Conservation (phyloP, 768 basidiomycete genomes). For the Pleurotus pulmonarius region DNA sequence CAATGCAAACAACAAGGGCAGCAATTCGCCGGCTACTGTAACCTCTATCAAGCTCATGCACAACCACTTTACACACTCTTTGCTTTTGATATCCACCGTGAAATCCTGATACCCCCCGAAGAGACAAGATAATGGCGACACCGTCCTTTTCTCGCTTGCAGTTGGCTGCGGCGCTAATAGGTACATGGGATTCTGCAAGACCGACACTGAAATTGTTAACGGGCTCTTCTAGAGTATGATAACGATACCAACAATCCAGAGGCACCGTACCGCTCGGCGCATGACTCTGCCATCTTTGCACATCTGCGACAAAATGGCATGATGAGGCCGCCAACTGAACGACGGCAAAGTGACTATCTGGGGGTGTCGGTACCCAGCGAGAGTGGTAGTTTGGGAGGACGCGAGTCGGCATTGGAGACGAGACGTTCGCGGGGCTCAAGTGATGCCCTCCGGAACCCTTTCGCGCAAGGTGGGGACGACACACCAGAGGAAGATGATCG, state of each 20-base stretch:
- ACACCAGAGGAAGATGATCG: slow-evolving; percentile 51
- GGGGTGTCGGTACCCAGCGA: slow-evolving; percentile 67
- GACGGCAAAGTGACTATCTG: slow-evolving; percentile 63
- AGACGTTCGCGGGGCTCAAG: slow-evolving; percentile 55
- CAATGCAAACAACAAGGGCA: no score
- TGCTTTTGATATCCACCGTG: background rate
- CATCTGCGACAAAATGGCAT: slow-evolving; percentile 61
- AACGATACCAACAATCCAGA: slow-evolving; percentile 74
- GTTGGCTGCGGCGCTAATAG: slow-evolving; percentile 81
- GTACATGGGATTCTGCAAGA: slow-evolving; percentile 30
- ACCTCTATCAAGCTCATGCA: background rate
- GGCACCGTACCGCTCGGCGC: slow-evolving; percentile 58
- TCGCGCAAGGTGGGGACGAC: slow-evolving; percentile 50
- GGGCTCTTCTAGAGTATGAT: slow-evolving; percentile 68
- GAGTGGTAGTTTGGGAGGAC: slow-evolving; percentile 38
- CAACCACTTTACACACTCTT: background rate
- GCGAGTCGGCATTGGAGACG: slow-evolving; percentile 45
- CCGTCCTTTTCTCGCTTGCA: slow-evolving; percentile 77
- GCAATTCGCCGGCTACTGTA: background rate
- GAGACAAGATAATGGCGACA: slow-evolving; percentile 15
- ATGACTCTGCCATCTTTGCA: slow-evolving; percentile 85
- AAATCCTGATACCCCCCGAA: background rate
- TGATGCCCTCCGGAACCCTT: slow-evolving; percentile 70
- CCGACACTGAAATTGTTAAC: no score
- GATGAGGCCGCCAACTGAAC: slow-evolving; percentile 34